Conservation (phyloP, 768 basidiomycete genomes). For the Rhizopogon rudus region DNA sequence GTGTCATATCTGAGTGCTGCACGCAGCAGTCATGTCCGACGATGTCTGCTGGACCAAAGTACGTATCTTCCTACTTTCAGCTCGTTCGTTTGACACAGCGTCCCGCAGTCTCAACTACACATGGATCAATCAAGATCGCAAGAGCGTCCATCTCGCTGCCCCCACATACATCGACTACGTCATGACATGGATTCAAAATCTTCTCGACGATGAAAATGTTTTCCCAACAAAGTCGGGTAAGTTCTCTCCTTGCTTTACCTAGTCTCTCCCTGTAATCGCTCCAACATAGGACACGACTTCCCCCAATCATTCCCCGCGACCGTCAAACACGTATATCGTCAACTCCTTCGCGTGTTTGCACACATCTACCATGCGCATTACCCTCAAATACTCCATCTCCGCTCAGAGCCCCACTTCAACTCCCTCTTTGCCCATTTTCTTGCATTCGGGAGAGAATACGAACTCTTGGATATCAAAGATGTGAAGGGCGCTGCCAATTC, state of each 20-base stretch:
- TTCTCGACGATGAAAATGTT: constrained; percentile 88
- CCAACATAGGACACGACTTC: constrained; percentile 73
- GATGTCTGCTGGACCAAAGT: constrained; percentile 90
- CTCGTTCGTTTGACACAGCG: background rate
- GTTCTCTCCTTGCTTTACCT: constrained; percentile 13
- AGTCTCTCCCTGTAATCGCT: background rate
- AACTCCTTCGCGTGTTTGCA: constrained; percentile 94
- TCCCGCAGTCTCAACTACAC: constrained; percentile 77
- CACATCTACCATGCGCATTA: constrained; percentile 98
- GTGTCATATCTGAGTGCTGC: constrained; percentile 88
- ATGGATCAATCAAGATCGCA: constrained; percentile 91
- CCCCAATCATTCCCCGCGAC: constrained; percentile 85
- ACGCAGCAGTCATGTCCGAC: constrained; percentile 85
- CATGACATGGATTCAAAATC: constrained; percentile 94
- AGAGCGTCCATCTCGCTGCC: constrained; percentile 82
- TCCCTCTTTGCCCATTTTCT: constrained; percentile 97
- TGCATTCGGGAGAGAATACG: constrained; percentile 92
- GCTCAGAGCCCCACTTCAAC: constrained; percentile 93
- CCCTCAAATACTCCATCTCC: constrained; percentile 83
- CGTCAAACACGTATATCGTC: constrained; percentile 91
- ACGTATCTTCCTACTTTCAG: constrained; percentile 23
- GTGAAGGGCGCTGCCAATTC: constrained; percentile 63
- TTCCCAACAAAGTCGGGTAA: constrained; percentile 95
- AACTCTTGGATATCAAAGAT: constrained; percentile 85
- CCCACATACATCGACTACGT: constrained; percentile 98